phyloP scores from a whole-genome alignment of 805 yeast genomes.

The Isabelozyma heimii region DNA sequence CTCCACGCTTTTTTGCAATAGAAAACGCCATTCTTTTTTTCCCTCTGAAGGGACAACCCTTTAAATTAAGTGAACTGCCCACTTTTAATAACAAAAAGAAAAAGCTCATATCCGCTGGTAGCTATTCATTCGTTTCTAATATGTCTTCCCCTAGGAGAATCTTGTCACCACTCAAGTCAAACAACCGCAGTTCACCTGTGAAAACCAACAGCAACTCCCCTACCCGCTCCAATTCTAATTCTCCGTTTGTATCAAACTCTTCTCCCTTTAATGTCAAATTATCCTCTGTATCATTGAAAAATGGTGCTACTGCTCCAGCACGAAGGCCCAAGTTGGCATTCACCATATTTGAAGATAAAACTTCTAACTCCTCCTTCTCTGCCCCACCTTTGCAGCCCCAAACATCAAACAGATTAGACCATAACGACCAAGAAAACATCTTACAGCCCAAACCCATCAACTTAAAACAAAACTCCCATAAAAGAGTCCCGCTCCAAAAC shows the following conservation, averaged over 20 bases:
- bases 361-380: not conserved
- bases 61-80: not conserved
- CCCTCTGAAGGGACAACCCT: not conserved
- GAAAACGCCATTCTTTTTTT: not conserved
- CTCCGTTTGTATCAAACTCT: not conserved
- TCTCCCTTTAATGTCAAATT: not conserved
- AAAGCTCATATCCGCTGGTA: not conserved
- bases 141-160: not conserved
- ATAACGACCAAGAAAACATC: constrained; percentile 41
- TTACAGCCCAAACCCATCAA: constrained; percentile 28
- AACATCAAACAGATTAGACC: constrained; percentile 17
- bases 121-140: not conserved
- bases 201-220: not conserved
- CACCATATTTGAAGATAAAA: constrained; percentile 19
- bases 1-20: not conserved
- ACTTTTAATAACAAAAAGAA: not conserved
- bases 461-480: constrained; percentile 5
- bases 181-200: not conserved
- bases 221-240: not conserved
- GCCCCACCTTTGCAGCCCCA: not conserved
- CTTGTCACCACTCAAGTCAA: not conserved
- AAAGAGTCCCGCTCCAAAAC: constrained; percentile 25
- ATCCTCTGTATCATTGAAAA: not conserved
- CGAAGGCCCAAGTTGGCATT: constrained; percentile 13
- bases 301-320: not conserved